These are phyloP conservation scores for Penicillium salamii DNA, from an alignment of 495 filamentous ascomycete genomes.

Conservation along the genomic window DNA sequence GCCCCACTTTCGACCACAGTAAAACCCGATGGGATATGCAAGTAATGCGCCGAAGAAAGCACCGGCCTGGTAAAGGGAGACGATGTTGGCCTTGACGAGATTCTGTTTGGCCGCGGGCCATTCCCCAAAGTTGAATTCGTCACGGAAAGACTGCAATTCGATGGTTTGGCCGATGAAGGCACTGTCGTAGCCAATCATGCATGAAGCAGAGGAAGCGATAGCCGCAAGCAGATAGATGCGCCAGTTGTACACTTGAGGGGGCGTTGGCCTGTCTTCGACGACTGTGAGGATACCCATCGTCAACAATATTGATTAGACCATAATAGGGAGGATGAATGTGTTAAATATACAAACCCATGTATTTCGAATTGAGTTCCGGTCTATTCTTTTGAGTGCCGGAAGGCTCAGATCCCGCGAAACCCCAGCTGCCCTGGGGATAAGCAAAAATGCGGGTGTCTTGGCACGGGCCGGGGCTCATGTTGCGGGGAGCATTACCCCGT, in stretches of 20 bases:
- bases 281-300: constrained; percentile 60
- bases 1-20: constrained; percentile 53
- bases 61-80: constrained; percentile 65
- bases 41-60: constrained; percentile 65
- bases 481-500: too few species aligned
- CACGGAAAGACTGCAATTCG: constrained; percentile 60
- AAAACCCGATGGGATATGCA: constrained; percentile 55
- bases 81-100: constrained; percentile 64
- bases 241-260: constrained; percentile 74
- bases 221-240: constrained; percentile 62
- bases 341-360: too few species aligned
- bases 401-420: too few species aligned
- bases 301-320: too few species aligned
- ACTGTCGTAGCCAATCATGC: constrained; percentile 73
- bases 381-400: too few species aligned
- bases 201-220: constrained; percentile 66
- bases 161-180: constrained; percentile 73
- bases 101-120: constrained; percentile 36
- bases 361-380: too few species aligned
- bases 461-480: too few species aligned
- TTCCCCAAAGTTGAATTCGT: constrained; percentile 55
- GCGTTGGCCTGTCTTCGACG: constrained; percentile 67
- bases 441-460: too few species aligned
- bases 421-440: too few species aligned
- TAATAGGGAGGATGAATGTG: too few species aligned